Percentiles rank a stretch among this genome's conserved stretches.
Conservation (phyloP, 148 eudicot genomes). For the Tetragonia tetragonoides region DNA sequence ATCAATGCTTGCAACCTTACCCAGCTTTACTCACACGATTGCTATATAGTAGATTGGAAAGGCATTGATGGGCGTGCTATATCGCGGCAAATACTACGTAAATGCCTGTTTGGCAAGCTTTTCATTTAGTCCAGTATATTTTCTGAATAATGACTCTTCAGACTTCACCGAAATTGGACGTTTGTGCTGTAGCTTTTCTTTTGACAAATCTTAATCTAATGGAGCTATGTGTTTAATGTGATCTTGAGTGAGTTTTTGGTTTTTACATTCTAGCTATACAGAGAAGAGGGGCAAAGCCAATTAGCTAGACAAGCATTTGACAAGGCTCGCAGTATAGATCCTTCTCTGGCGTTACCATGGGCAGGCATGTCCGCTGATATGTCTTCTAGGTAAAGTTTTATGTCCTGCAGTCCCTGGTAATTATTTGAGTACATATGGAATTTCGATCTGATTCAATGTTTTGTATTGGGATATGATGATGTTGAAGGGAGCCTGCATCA, state of each 20-base stretch:
- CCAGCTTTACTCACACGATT: no score
- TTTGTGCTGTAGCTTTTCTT: neutral
- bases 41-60: no score
- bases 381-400: slow-evolving; percentile 46
- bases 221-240: slow-evolving; percentile 18
- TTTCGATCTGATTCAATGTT: slow-evolving; percentile 16
- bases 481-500: slow-evolving; percentile 49
- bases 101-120: no score
- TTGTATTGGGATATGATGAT: slow-evolving; percentile 17
- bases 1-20: no score
- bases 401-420: slow-evolving; percentile 7
- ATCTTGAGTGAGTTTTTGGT: slow-evolving; percentile 16
- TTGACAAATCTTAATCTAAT: neutral
- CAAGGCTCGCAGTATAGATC: slow-evolving; percentile 98
- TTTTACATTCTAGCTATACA: slow-evolving; percentile 60
- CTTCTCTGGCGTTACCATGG: slow-evolving; percentile 97
- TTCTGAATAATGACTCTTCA: no score
- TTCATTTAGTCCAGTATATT: no score
- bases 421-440: neutral
- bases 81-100: no score
- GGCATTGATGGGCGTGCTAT: no score
- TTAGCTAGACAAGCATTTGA: slow-evolving; percentile 89
- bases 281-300: slow-evolving; percentile 59
- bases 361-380: slow-evolving; percentile 96
- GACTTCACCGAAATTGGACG: no score